Evolutionary conservation across 228 moss, liverwort and hornwort genomes (phyloP), one percentile per base, ranked within the genome.

Genomic region (Sphagnum magellanicum): DNA sequence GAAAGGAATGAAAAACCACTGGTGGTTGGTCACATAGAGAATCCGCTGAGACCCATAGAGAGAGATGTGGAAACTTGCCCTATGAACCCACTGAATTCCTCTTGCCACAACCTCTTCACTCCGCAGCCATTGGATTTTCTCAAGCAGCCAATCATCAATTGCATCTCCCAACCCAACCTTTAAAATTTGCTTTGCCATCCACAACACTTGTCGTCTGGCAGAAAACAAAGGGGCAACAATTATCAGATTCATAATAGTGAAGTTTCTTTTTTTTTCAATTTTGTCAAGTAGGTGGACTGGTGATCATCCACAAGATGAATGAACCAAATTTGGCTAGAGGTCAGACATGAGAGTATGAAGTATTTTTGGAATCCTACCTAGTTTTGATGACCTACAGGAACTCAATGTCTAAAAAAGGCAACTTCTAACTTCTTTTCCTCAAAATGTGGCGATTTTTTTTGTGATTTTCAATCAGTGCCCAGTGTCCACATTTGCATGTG

Each of bases 101-200:
- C 79, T 79, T 14, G 85, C 80, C 68, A 88, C 88, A 59, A 82
- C 77, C 61, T 85, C 88, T 74, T 88, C 88, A 63, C 68, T 80
- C 53, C 85, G 79, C 7, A 88, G 85, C 88, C 84, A 88, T 70
- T 85, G 88, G 53, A 88, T 82, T 74, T 78, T 84, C 16, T 72
- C 79, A 77, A 88, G 79, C 3, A 88, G 67, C 84, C 84, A 88
- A 60, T 85, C 88, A 49, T 88, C 88, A 52, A 88, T 72, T 50
- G 88, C 84, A 71, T 84, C 88, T 57, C 88, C 85, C 82, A 88
- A 85, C 32, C 84, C 84, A 50, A 88, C 78, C 73, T 88, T 82
- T 70, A 88, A 78, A 75, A 84, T 78, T 72, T 88, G 84, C 73
- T 80, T 88, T 6, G 82, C 88, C 60, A 88, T 84, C 88, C 88